Base-by-base conservation (phyloP, 2,329 filamentous ascomycete genomes). In the Pseudocercospora eumusae region DNA sequence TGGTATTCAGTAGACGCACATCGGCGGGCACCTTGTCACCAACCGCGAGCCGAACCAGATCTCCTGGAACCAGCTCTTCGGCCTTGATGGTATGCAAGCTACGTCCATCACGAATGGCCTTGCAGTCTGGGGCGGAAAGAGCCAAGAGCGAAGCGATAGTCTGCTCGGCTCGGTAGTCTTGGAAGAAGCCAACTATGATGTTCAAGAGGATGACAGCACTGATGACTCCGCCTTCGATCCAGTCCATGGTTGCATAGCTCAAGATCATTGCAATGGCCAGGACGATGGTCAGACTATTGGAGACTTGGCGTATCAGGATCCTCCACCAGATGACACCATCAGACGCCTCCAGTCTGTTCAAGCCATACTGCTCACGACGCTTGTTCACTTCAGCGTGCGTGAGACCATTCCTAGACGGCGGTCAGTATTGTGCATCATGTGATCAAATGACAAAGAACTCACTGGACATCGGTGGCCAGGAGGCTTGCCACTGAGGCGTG, bases 11-110 rank as follows among this genome's bases (percentile, higher is more conserved):
- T 0, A 84, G 73, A 23, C 77, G 63, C 58, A 90, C 77, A 75
- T 91, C 88, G 33, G 88, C 88, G 4, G 88, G 87, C 36, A 90
- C 82, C 53, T 89, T 86, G 73, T 90, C 88, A 66, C 88, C 88
- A 45, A 85, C 82, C 66, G 81, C 83, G 57, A 86, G 72, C 64
- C 85, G 82, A 15, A 86, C 85, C 55, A 91, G 75, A 66, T 91
- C 88, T 58, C 88, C 89, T 56, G 82, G 83, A 47, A 90, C 87
- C 40, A 90, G 78, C 56, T 86, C 82, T 4, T 80, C 79, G 25
- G 84, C 83, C 7, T 83, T 80, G 18, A 87, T 76, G 4, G 80
- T 79, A 31, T 78, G 75, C 44, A 82, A 75, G 56, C 80, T 80
- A 9, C 85, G 84, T 27, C 63, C 61, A 65, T 84, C 81, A 33